Evolutionary conservation across 2,329 filamentous ascomycete species (phyloP).

Genomic region (Pseudogymnoascus sp.): DNA sequence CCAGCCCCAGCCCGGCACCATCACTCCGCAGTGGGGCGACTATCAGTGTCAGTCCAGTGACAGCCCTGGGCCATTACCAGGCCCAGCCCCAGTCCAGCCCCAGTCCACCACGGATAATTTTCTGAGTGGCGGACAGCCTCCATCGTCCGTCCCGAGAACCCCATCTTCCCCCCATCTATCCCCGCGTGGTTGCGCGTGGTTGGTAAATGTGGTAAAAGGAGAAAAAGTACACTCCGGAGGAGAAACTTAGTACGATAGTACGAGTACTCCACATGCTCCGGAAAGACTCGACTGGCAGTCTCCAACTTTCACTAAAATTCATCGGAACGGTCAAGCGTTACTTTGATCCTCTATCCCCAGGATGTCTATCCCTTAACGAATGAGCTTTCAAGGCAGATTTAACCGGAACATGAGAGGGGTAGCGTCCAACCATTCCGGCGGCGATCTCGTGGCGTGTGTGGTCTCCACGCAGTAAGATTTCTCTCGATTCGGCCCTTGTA

Average conservation of each 20-base stretch:
- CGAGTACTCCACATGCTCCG: background rate
- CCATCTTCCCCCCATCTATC: background rate
- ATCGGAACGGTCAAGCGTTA: background rate
- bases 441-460: slow-evolving; percentile 1
- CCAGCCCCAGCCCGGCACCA: background rate
- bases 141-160: background rate
- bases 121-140: background rate
- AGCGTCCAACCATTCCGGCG: slow-evolving; percentile 1
- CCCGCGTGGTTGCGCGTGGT: background rate
- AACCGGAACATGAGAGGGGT: slow-evolving; percentile 4
- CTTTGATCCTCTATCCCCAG: background rate
- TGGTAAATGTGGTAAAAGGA: background rate
- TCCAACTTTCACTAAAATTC: background rate
- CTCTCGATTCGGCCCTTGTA: background rate
- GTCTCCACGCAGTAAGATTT: slow-evolving; percentile 2
- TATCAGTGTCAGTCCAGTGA: background rate
- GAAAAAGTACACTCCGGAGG: background rate
- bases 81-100: background rate
- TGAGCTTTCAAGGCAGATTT: background rate
- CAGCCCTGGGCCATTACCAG: background rate
- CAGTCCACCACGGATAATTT: background rate
- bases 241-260: background rate
- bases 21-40: background rate
- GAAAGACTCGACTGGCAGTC: background rate
- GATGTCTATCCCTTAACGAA: background rate